Evolutionary conservation across 2,329 filamentous ascomycete species (phyloP).

Genomic region (Penicillium sclerotigenum): DNA sequence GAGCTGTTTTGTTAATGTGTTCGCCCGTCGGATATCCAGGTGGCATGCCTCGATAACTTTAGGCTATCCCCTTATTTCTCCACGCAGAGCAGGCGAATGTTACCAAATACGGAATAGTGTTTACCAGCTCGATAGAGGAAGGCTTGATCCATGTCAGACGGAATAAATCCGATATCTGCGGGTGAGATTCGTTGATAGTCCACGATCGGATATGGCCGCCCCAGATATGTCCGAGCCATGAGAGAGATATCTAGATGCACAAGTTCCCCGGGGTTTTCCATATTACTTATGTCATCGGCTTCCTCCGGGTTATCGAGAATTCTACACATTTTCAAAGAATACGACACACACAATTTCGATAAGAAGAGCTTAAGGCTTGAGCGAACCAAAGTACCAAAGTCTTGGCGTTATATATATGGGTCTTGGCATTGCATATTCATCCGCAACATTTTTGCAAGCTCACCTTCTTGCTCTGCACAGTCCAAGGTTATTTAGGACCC

Average conservation of each 20-base stretch:
- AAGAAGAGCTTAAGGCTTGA: constrained; percentile 11
- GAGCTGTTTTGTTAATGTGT: neutral
- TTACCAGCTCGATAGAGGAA: no score
- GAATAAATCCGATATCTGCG: neutral
- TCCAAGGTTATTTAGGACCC: neutral
- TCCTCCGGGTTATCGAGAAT: constrained; percentile 12
- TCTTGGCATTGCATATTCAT: constrained; percentile 11
- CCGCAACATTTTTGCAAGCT: neutral
- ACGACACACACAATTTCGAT: constrained; percentile 2
- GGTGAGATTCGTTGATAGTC: neutral
- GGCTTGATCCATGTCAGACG: neutral
- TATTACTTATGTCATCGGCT: constrained; percentile 4
- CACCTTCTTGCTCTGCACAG: neutral
- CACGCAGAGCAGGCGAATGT: neutral
- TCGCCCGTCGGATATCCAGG: neutral
- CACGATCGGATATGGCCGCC: constrained; percentile 7
- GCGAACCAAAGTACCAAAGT: constrained; percentile 1
- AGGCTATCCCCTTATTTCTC: neutral
- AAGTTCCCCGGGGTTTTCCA: no score
- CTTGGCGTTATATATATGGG: constrained; percentile 15
- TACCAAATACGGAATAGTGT: no score
- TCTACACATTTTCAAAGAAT: neutral
- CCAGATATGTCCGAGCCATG: neutral
- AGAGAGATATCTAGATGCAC: neutral
- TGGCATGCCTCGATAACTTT: neutral